phyloP scores from a whole-genome alignment of 1,139 yeast species.

The Blastobotrys persicus region DNA sequence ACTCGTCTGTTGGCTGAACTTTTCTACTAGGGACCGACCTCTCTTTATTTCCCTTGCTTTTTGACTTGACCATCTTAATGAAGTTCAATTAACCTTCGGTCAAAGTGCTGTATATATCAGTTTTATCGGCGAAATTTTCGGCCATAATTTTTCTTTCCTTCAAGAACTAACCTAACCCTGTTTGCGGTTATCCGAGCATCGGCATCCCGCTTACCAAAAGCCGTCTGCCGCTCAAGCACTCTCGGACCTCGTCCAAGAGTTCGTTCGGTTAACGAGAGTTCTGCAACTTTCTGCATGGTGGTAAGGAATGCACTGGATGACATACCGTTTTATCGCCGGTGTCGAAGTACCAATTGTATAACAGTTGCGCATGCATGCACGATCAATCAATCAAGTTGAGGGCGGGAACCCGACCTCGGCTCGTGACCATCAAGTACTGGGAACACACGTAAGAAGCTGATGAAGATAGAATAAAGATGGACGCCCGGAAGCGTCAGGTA shows the following conservation, averaged over 20 bases:
- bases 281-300: too few relatives aligned
- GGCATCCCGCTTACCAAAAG: too few relatives aligned
- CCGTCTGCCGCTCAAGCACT: too few relatives aligned
- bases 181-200: neutral
- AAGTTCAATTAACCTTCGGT: neutral
- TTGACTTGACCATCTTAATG: constrained; percentile 11
- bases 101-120: neutral
- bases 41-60: constrained; percentile 4
- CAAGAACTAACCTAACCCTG: neutral
- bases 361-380: neutral
- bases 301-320: too few relatives aligned
- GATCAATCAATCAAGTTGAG: neutral
- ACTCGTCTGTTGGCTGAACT: constrained; percentile 39
- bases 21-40: constrained; percentile 4
- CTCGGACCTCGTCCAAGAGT: too few relatives aligned
- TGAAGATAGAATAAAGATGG: neutral
- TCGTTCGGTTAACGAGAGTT: too few relatives aligned
- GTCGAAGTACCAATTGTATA: neutral
- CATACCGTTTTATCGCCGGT: too few relatives aligned
- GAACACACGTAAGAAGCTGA: neutral
- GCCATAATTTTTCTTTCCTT: constrained; percentile 7
- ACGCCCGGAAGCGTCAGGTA: neutral
- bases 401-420: neutral
- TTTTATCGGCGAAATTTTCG: neutral
- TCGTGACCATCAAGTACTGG: neutral